Percentiles rank a stretch among this genome's conserved stretches.
Evolutionary conservation across 1,284 basidiomycete genomes (phyloP).

Genomic region (Gomphus bonarii): DNA sequence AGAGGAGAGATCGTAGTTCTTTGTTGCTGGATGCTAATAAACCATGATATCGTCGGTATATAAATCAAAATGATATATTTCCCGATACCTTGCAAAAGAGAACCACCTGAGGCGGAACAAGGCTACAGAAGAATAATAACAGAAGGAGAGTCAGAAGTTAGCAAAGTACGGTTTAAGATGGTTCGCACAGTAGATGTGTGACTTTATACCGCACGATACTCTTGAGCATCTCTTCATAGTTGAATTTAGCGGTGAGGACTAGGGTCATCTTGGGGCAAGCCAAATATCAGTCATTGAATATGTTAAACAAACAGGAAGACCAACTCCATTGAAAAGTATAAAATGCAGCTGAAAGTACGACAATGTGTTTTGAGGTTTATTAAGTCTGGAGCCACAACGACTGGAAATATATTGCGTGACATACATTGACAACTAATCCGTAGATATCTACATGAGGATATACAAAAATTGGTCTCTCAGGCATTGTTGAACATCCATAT

Average conservation of each 20-base stretch:
- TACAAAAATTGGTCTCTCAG: conserved; percentile 15
- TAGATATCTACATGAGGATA: conserved; percentile 51
- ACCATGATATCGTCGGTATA: background rate
- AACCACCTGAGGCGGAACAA: conserved; percentile 59
- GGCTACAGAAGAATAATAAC: conserved; percentile 27
- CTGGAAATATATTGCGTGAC: conserved; percentile 13
- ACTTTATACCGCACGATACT: conserved; percentile 61
- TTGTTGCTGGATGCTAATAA: conserved; percentile 49
- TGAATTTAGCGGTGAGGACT: conserved; percentile 69
- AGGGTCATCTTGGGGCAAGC: conserved; percentile 36
- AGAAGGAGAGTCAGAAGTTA: conserved; percentile 10
- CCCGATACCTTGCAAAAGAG: conserved; percentile 47
- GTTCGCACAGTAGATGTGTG: conserved; percentile 27
- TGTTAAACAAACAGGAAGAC: background rate
- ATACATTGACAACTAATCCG: conserved; percentile 52
- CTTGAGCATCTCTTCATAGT: conserved; percentile 52
- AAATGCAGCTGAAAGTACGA: conserved; percentile 37
- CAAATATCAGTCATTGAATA: background rate
- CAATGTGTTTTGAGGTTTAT: conserved; percentile 1
- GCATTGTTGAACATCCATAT: background rate
- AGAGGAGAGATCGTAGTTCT: conserved; percentile 54
- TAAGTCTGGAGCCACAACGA: background rate
- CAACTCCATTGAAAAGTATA: conserved; percentile 42
- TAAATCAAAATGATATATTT: background rate
- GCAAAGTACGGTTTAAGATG: conserved; percentile 11